Evolutionary conservation across 768 basidiomycete genomes (phyloP).

Genomic region (Panellus pusillus): DNA sequence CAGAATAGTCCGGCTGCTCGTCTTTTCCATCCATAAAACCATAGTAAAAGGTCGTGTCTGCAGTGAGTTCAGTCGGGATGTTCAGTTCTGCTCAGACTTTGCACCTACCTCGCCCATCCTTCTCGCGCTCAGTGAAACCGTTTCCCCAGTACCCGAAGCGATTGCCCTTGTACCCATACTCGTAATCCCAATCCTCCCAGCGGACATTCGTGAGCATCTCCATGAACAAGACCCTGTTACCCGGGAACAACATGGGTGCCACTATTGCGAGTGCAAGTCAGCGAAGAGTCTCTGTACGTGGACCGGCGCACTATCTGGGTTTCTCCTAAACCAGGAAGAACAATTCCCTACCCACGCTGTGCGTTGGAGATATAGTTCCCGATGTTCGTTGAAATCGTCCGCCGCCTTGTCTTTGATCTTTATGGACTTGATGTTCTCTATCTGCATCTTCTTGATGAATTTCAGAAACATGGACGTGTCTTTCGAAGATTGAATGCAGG

Average conservation of each 20-base stretch:
- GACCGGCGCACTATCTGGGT: slow-evolving; percentile 15
- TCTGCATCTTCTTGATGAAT: slow-evolving; percentile 26
- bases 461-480: slow-evolving; percentile 22
- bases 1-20: slow-evolving; percentile 24
- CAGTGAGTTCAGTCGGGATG: background rate
- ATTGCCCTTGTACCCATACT: slow-evolving; percentile 24
- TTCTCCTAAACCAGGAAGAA: slow-evolving; percentile 24
- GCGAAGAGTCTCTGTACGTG: too few relatives aligned
- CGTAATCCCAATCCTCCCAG: slow-evolving; percentile 28
- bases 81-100: too few relatives aligned
- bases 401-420: slow-evolving; percentile 25
- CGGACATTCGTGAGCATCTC: slow-evolving; percentile 24
- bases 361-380: slow-evolving; percentile 23
- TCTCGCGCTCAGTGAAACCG: slow-evolving; percentile 24
- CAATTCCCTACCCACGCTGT: slow-evolving; percentile 27
- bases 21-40: slow-evolving; percentile 25
- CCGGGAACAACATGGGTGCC: slow-evolving; percentile 24
- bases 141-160: slow-evolving; percentile 24
- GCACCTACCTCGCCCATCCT: slow-evolving; percentile 23
- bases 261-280: slow-evolving; percentile 5
- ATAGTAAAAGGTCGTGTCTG: slow-evolving; percentile 27
- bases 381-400: slow-evolving; percentile 25
- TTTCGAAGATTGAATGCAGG: background rate
- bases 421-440: slow-evolving; percentile 25
- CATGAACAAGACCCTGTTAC: slow-evolving; percentile 25